phyloP scores from a whole-genome alignment of 2,329 filamentous ascomycete genomes.

The Pyricularia grisea region DNA sequence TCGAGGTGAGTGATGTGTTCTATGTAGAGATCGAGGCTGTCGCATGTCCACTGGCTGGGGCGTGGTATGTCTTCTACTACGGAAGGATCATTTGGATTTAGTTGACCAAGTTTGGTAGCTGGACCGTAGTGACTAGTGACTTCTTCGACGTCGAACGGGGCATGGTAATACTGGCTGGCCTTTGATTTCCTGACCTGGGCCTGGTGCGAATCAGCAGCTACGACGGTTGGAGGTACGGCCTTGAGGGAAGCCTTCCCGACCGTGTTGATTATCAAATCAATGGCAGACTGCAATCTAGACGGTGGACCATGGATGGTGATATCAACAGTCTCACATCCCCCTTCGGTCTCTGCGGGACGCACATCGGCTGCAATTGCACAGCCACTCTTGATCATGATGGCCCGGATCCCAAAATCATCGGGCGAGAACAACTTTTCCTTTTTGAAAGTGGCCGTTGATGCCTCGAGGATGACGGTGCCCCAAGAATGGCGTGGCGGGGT shows the following conservation, averaged over 20 bases:
- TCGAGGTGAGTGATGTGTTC: background rate
- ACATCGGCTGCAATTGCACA: background rate
- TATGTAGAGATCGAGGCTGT: background rate
- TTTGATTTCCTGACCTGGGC: background rate
- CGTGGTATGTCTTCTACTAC: slow-evolving; percentile 2
- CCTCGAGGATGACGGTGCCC: background rate
- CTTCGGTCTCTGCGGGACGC: background rate
- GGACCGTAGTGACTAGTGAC: slow-evolving; percentile 3
- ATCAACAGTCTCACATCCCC: slow-evolving; percentile 14
- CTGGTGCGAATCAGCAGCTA: background rate
- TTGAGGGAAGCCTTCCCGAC: background rate
- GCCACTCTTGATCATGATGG: background rate
- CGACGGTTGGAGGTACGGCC: background rate
- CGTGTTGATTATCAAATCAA: background rate
- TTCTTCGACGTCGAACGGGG: background rate
- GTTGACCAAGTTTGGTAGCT: background rate
- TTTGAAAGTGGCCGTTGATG: slow-evolving; percentile 5
- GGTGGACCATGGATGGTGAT: slow-evolving; percentile 9
- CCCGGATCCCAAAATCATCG: slow-evolving; percentile 6
- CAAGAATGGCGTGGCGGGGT: slow-evolving; percentile 15
- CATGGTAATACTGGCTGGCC: background rate
- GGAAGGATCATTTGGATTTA: background rate
- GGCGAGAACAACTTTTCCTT: slow-evolving; percentile 6
- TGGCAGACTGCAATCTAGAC: background rate
- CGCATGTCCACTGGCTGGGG: background rate